Evolutionary conservation across 1,139 yeast genomes (phyloP).

Genomic region (Insectozyma bohioensis): DNA sequence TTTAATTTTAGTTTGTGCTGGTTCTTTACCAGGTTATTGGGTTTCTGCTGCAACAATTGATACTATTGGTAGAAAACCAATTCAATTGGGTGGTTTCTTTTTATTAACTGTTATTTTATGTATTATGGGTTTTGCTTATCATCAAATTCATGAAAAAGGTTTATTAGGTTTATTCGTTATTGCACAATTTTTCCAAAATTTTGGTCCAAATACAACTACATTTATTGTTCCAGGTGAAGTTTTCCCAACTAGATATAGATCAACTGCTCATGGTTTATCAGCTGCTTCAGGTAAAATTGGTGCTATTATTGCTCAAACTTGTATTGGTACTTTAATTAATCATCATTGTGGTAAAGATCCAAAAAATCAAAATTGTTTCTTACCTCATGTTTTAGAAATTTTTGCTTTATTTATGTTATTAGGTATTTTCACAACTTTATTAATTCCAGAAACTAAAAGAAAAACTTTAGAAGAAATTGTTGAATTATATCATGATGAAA

Average conservation of each 20-base stretch:
- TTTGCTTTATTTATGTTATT: slow-evolving; percentile 87
- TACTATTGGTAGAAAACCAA: slow-evolving; percentile 75
- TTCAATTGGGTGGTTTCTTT: slow-evolving; percentile 73
- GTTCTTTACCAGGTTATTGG: slow-evolving; percentile 93
- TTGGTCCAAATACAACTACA: slow-evolving; percentile 95
- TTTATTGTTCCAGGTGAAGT: slow-evolving; percentile 95
- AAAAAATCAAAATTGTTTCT: slow-evolving; percentile 58
- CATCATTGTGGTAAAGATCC: slow-evolving; percentile 66
- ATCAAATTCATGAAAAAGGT: slow-evolving; percentile 60
- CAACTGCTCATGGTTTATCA: slow-evolving; percentile 96
- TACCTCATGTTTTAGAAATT: slow-evolving; percentile 90
- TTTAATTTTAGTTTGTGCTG: slow-evolving; percentile 85
- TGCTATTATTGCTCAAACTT: slow-evolving; percentile 93
- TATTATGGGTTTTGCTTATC: slow-evolving; percentile 76
- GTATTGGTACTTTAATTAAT: slow-evolving; percentile 79
- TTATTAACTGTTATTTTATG: slow-evolving; percentile 68
- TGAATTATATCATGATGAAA: slow-evolving; percentile 78
- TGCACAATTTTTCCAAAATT: slow-evolving; percentile 83
- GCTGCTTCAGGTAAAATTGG: slow-evolving; percentile 97
- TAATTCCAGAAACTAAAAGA: slow-evolving; percentile 89
- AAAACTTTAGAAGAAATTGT: slow-evolving; percentile 79
- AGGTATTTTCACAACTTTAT: slow-evolving; percentile 63
- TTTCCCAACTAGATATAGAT: slow-evolving; percentile 96
- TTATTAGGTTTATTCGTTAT: slow-evolving; percentile 72
- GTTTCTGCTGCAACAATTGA: slow-evolving; percentile 73